Conservation (phyloP, 2,329 filamentous ascomycete species). For the Raffaelea albimanens region DNA sequence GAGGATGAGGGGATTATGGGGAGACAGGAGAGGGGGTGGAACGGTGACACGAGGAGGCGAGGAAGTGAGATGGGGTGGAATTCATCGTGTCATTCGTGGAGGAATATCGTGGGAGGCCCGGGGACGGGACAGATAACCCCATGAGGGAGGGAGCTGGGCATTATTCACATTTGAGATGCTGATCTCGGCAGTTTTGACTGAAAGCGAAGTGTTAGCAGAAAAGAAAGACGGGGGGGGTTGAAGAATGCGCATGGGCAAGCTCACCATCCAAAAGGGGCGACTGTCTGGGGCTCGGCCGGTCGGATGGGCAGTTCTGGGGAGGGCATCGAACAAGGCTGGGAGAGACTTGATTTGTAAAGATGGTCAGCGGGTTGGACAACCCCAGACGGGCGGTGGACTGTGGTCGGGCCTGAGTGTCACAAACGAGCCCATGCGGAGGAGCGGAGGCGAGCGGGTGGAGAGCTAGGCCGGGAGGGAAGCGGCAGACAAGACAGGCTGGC, state of each 20-base stretch:
- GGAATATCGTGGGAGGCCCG: background rate
- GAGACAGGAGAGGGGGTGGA: background rate
- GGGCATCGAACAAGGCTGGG: conserved; percentile 3
- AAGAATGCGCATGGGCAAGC: background rate
- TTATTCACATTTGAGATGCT: conserved; percentile 35
- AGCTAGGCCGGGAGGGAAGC: too few relatives aligned
- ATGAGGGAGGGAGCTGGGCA: background rate
- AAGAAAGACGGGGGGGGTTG: background rate
- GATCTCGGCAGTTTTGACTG: conserved; percentile 36
- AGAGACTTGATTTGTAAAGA: background rate
- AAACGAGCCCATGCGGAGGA: too few relatives aligned
- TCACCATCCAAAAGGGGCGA: conserved; percentile 4
- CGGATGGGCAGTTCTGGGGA: background rate
- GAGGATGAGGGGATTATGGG: too few relatives aligned
- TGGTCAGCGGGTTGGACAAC: background rate
- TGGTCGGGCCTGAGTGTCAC: too few relatives aligned
- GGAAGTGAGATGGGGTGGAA: background rate
- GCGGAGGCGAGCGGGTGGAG: too few relatives aligned
- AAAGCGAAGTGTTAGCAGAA: background rate
- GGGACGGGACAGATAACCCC: background rate
- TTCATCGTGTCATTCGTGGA: background rate
- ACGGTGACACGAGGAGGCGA: too few relatives aligned
- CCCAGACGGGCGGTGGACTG: too few relatives aligned
- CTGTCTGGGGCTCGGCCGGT: background rate
- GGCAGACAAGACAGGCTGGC: too few relatives aligned